A percentile compares a stretch with the other conserved stretches of the same genome.
phyloP scores from a whole-genome alignment of 805 yeast species.

The Pichia rugopelliculosa region DNA sequence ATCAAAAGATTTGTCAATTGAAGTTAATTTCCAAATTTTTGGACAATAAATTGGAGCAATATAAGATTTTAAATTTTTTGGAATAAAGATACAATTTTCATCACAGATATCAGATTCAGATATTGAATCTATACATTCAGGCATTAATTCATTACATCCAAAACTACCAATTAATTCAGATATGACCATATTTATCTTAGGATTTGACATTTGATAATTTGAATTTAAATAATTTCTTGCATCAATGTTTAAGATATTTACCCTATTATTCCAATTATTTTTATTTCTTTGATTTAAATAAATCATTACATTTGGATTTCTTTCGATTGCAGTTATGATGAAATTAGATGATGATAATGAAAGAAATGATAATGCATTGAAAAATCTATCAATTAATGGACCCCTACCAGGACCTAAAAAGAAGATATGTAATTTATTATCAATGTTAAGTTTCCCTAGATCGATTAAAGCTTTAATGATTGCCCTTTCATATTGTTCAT shows the following conservation, averaged over 20 bases:
- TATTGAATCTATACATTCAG: conserved; percentile 59
- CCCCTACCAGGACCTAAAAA: conserved; percentile 90
- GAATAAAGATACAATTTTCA: conserved; percentile 56
- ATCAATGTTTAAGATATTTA: conserved; percentile 50
- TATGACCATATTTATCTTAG: conserved; percentile 38
- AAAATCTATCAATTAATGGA: conserved; percentile 55
- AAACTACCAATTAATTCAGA: conserved; percentile 86
- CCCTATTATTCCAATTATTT: conserved; percentile 45
- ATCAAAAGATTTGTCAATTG: conserved; percentile 14
- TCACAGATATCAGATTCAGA: conserved; percentile 22
- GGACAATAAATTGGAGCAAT: conserved; percentile 66
- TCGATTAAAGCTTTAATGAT: conserved; percentile 45
- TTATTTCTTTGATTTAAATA: conserved; percentile 42
- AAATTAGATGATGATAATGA: conserved; percentile 20
- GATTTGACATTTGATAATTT: conserved; percentile 19
- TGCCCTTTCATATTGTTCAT: conserved; percentile 60
- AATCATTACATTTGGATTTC: conserved; percentile 53
- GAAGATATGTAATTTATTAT: conserved; percentile 30
- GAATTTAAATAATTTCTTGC: conserved; percentile 43
- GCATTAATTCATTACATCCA: conserved; percentile 86
- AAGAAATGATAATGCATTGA: conserved; percentile 34
- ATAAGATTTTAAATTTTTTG: conserved; percentile 49
- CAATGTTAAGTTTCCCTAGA: conserved; percentile 16
- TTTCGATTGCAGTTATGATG: conserved; percentile 60
- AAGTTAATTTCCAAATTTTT: conserved; percentile 34